Percentiles rank a stretch among this genome's conserved stretches.
phyloP scores from a whole-genome alignment of 805 yeast genomes.

The Kuraishia borneana region DNA sequence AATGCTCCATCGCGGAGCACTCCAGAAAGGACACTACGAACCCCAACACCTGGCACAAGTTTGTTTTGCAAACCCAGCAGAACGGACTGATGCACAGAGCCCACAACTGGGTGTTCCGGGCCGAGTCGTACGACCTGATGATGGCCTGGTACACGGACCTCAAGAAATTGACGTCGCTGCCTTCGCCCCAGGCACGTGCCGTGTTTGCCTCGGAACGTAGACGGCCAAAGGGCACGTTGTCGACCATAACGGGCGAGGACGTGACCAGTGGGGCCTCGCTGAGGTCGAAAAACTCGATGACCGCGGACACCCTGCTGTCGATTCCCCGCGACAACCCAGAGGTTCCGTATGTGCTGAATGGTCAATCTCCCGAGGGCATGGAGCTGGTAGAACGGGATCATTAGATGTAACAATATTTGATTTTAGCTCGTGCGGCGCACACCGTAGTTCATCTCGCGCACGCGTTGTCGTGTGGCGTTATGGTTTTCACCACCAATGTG shows the following conservation, averaged over 20 bases:
- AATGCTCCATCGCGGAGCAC: constrained; percentile 76
- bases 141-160: constrained; percentile 78
- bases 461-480: too few species aligned
- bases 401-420: too few species aligned
- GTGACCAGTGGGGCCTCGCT: constrained; percentile 12
- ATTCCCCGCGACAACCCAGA: constrained; percentile 10
- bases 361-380: too few species aligned
- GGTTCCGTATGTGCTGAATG: not conserved
- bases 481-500: too few species aligned
- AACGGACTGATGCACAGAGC: constrained; percentile 68
- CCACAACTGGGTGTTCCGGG: constrained; percentile 91
- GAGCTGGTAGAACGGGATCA: too few species aligned
- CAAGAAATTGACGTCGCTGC: constrained; percentile 49
- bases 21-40: constrained; percentile 55
- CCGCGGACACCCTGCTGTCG: constrained; percentile 13
- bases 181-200: constrained; percentile 50
- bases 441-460: too few species aligned
- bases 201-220: constrained; percentile 26
- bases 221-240: constrained; percentile 6
- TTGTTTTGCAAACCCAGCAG: constrained; percentile 67
- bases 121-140: constrained; percentile 75
- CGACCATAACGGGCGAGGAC: constrained; percentile 5
- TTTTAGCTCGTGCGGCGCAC: too few species aligned
- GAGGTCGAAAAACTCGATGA: constrained; percentile 13
- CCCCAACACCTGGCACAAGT: constrained; percentile 52